Percentiles rank a stretch among this genome's conserved stretches.
Evolutionary conservation across 371 early-diverging fungal genomes (phyloP).

Genomic region (Rhizomucor miehei): DNA sequence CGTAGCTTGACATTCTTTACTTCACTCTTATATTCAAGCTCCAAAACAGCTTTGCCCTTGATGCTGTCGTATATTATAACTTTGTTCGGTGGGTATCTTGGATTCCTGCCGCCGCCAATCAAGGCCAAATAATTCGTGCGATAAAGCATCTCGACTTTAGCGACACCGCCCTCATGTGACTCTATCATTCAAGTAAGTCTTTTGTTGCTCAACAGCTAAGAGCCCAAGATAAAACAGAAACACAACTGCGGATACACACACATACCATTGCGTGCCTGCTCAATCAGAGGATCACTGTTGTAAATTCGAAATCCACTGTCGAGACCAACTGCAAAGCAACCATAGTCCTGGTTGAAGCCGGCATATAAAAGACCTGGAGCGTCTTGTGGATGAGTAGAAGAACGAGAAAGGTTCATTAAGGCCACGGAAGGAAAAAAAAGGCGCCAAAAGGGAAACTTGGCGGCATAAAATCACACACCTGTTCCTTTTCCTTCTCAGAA

Average conservation of each 20-base stretch:
- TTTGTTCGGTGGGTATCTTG: constrained; percentile 85
- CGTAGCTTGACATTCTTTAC: constrained; percentile 81
- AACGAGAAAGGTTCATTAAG: constrained; percentile 58
- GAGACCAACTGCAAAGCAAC: constrained; percentile 93
- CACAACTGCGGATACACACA: not conserved
- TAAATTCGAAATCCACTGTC: constrained; percentile 88
- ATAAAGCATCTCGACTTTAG: constrained; percentile 94
- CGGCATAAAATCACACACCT: not conserved
- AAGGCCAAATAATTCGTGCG: constrained; percentile 91
- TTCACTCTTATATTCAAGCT: constrained; percentile 79
- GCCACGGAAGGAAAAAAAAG: not conserved
- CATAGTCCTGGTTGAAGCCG: constrained; percentile 82
- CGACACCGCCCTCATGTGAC: constrained; percentile 85
- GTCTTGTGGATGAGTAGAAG: constrained; percentile 47
- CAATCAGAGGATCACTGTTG: constrained; percentile 90
- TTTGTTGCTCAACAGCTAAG: not conserved
- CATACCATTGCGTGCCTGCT: constrained; percentile 78
- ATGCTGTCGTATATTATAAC: constrained; percentile 89
- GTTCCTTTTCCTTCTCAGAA: no score
- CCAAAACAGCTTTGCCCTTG: constrained; percentile 67
- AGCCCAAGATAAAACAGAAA: not conserved
- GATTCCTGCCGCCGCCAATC: constrained; percentile 93
- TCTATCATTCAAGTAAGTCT: constrained; percentile 37
- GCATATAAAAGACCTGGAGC: constrained; percentile 62
- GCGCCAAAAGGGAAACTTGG: not conserved